phyloP scores from a whole-genome alignment of 192 early-diverging fungal genomes.

The Mortierella claussenii region DNA sequence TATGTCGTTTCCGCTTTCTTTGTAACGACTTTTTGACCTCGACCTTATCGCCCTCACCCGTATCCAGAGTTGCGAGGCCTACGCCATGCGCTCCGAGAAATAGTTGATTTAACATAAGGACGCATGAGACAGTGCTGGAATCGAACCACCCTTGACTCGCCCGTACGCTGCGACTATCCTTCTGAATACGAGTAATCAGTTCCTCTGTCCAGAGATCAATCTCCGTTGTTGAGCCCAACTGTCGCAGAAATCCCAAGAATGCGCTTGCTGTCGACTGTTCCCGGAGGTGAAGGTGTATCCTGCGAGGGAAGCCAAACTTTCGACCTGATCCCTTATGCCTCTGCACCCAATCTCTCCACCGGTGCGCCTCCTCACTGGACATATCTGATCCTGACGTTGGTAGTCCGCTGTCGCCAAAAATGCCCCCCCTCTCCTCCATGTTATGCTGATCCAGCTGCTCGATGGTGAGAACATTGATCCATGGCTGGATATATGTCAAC shows the following conservation, averaged over 20 bases:
- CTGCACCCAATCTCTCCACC: conserved; percentile 24
- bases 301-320: conserved; percentile 48
- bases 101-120: conserved; percentile 37
- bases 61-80: neutral
- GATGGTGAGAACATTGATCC: conserved; percentile 27
- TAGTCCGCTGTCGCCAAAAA: conserved; percentile 2
- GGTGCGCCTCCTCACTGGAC: neutral
- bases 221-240: conserved; percentile 35
- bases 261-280: conserved; percentile 26
- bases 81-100: conserved; percentile 22
- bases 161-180: conserved; percentile 19
- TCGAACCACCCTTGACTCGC: conserved; percentile 41
- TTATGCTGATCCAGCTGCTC: conserved; percentile 52
- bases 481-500: conserved; percentile 18
- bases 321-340: conserved; percentile 14
- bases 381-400: too few species aligned
- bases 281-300: conserved; percentile 27
- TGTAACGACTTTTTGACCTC: neutral
- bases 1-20: conserved; percentile 18
- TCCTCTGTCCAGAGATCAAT: conserved; percentile 26
- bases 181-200: conserved; percentile 19
- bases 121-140: conserved; percentile 10
- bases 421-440: conserved; percentile 33
- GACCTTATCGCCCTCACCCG: neutral
- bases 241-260: conserved; percentile 34